These are phyloP conservation scores for Pythium rhizo-oryzae DNA, from an alignment of 352 stramenopile genomes.

Conservation along the genomic window DNA sequence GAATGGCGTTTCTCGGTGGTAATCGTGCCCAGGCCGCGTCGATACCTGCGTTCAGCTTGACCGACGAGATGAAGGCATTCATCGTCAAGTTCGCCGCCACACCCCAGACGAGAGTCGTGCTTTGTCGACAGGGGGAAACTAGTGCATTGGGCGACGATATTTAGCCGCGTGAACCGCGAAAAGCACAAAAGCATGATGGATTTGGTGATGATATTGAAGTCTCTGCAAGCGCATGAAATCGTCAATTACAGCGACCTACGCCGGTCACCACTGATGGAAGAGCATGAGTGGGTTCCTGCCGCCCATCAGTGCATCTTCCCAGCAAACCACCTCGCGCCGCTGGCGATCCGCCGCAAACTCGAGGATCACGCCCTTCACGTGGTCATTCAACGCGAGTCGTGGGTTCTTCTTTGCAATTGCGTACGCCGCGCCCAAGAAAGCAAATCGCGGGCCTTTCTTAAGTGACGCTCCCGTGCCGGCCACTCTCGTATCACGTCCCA, in stretches of 20 bases:
- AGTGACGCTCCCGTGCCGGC: not conserved
- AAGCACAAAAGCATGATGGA: no score
- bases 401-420: not conserved
- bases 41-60: not conserved
- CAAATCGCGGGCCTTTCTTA: not conserved
- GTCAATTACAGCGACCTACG: no score
- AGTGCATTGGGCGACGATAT: not conserved
- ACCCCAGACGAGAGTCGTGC: not conserved
- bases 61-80: conserved; percentile 2
- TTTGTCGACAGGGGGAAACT: not conserved
- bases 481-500: not conserved
- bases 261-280: not conserved
- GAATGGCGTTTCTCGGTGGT: not conserved
- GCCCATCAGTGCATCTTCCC: not conserved
- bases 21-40: not conserved
- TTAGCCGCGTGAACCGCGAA: no score
- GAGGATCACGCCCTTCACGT: not conserved
- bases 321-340: not conserved
- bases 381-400: not conserved
- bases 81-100: not conserved
- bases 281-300: not conserved
- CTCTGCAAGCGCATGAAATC: no score
- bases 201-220: no score
- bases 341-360: not conserved
- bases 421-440: not conserved